Evolutionary conservation across 2,329 filamentous ascomycete genomes (phyloP).

Genomic region (Apiospora malaysiana): DNA sequence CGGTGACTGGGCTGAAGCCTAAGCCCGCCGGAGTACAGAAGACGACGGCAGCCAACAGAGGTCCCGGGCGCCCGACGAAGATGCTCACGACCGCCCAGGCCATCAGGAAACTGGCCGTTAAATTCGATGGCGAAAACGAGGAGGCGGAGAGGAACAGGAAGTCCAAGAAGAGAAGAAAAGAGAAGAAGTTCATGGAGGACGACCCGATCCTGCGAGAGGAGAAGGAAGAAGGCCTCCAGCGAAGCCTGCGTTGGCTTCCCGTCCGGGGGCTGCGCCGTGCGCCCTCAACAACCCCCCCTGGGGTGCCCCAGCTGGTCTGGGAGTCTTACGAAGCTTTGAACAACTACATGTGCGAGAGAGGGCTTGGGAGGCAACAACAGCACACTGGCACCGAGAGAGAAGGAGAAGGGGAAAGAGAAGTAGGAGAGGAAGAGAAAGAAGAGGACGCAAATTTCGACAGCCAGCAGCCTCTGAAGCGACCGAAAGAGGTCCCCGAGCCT

Average conservation of each 20-base stretch:
- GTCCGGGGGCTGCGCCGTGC: constrained; percentile 1
- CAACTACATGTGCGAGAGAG: background rate
- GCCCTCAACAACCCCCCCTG: background rate
- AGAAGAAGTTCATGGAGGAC: constrained; percentile 18
- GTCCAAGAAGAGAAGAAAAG: constrained; percentile 2
- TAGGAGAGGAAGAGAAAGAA: background rate
- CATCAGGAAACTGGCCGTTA: background rate
- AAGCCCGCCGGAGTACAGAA: background rate
- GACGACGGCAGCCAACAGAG: background rate
- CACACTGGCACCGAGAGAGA: background rate
- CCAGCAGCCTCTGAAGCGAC: constrained; percentile 12
- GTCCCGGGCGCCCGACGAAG: background rate
- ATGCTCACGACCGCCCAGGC: constrained; percentile 12
- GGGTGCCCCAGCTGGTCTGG: background rate
- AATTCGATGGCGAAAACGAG: background rate
- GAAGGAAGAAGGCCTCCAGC: background rate
- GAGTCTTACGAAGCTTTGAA: constrained; percentile 1
- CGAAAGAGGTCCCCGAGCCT: background rate
- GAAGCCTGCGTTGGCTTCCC: constrained; percentile 17
- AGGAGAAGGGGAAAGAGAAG: background rate
- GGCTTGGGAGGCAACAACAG: background rate
- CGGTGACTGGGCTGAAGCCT: background rate
- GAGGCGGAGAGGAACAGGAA: background rate
- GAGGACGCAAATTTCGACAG: background rate
- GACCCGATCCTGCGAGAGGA: background rate